Evolutionary conservation across 768 basidiomycete genomes (phyloP), one percentile per base, ranked within the genome.

Genomic region (Boletus pseudo-olivaceus): DNA sequence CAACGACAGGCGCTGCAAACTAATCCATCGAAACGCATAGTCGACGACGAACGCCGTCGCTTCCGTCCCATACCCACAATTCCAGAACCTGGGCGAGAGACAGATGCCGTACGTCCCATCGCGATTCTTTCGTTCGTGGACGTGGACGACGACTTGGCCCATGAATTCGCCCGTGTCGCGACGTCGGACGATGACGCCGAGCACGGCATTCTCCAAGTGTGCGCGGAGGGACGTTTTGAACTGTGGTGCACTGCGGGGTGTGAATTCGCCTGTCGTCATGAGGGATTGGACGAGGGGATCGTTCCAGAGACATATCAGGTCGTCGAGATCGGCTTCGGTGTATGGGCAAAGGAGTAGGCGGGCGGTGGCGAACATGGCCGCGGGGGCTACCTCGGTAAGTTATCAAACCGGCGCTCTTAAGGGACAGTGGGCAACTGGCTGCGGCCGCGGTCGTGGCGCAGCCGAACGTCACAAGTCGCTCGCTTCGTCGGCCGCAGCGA

Each of bases 51-150:
- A 79, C 32, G 59, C 60, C 46, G 72, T 72, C 43, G 70, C 69
- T 47, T 79, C 76, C 32, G 65, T 72, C 4, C 77, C 77, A 49
- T 73, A 78, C 1, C 78, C 78, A 17, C 67, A 65, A 12, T 66
- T 61, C 73, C 78, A 76, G 48, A 71, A 72, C 49, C 62, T 35
- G 3, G 62, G 62, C 10, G 42, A 46, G 15, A 75, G 58, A 39
- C 67, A 69, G 45, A 75, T 67, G 2, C 69, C 66, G 32, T 72
- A 66, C 29, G 58, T 55, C 47, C 71, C 72, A 50, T 73, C 65
- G 55, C 69, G 62, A 34, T 73, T 61, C 57, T 58, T 59, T 7
- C 65, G 63, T 23, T 67, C 58, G 20, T 46, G 56, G 7, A 67
- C 61, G 46, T 56, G 61, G 23, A 75, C 32, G 39, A 62, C 61